Conservation (phyloP, 257 asterid species). For the Ehretia macrophylla region DNA sequence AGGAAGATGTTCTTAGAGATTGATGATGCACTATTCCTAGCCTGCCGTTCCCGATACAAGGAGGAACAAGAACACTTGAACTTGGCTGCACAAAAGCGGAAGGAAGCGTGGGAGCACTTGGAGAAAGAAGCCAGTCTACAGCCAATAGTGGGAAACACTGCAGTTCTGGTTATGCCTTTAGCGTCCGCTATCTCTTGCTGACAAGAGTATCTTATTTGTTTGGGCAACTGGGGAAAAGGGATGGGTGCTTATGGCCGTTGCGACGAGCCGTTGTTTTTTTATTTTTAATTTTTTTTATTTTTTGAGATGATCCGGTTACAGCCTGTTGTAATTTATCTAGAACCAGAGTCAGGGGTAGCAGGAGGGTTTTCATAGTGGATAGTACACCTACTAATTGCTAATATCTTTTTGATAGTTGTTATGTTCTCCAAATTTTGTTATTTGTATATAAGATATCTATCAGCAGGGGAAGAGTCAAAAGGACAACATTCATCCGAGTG, state of each 20-base stretch:
- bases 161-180: conserved; percentile 45
- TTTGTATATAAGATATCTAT: too few species aligned
- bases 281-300: too few species aligned
- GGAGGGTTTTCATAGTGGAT: too few species aligned
- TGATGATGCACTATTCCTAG: conserved; percentile 50
- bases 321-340: too few species aligned
- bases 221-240: background rate
- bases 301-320: too few species aligned
- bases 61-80: conserved; percentile 38
- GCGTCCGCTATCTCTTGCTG: conserved; percentile 7
- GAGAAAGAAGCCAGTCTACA: conserved; percentile 49
- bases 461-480: too few species aligned
- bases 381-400: too few species aligned
- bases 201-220: background rate
- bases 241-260: conserved; percentile 6
- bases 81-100: conserved; percentile 34
- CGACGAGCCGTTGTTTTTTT: conserved; percentile 1
- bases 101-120: conserved; percentile 53
- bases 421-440: too few species aligned
- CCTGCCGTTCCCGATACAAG: conserved; percentile 50
- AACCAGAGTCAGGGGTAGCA: too few species aligned
- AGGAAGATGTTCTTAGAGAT: conserved; percentile 59
- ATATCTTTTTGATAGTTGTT: too few species aligned
- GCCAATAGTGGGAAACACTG: conserved; percentile 52
- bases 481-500: too few species aligned